A percentile compares a stretch with the other conserved stretches of the same genome.
Conservation (phyloP, 495 filamentous ascomycete genomes). For the Trichocladium uniseriatum region DNA sequence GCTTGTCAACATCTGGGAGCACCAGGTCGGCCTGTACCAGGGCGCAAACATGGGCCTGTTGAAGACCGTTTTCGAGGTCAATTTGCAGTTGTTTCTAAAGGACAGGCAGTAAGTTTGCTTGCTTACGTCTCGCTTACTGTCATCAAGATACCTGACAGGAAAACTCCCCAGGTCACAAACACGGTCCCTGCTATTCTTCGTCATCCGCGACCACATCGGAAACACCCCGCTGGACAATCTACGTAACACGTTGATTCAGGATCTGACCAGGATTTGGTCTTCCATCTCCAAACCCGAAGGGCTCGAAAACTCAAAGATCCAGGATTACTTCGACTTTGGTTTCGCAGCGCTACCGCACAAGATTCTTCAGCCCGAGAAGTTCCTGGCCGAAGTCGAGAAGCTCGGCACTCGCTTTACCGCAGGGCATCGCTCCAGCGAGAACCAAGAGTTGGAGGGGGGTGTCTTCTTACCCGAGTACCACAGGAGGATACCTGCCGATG, state of each 20-base stretch:
- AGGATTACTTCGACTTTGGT: constrained; percentile 97
- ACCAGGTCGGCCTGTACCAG: constrained; percentile 95
- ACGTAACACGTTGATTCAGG: constrained; percentile 79
- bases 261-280: constrained; percentile 84
- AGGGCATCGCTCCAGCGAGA: constrained; percentile 59
- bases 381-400: constrained; percentile 67
- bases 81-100: constrained; percentile 91
- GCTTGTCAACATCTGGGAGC: constrained; percentile 98
- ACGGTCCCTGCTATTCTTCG: constrained; percentile 91
- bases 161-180: constrained; percentile 58
- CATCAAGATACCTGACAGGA: neutral
- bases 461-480: constrained; percentile 93
- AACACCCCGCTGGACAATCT: constrained; percentile 81
- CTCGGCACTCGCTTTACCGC: constrained; percentile 73
- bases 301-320: constrained; percentile 77
- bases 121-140: neutral
- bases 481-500: constrained; percentile 89
- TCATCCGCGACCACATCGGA: constrained; percentile 93
- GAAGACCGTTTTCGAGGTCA: constrained; percentile 98
- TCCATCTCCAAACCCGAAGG: constrained; percentile 84
- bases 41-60: constrained; percentile 97
- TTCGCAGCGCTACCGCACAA: constrained; percentile 95
- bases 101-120: constrained; percentile 62
- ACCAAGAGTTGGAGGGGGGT: constrained; percentile 64
- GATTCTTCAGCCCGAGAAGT: constrained; percentile 89